Evolutionary conservation across 805 yeast species (phyloP), one percentile per base, ranked within the genome.

Genomic region (Hanseniaspora hatyaiensis): DNA sequence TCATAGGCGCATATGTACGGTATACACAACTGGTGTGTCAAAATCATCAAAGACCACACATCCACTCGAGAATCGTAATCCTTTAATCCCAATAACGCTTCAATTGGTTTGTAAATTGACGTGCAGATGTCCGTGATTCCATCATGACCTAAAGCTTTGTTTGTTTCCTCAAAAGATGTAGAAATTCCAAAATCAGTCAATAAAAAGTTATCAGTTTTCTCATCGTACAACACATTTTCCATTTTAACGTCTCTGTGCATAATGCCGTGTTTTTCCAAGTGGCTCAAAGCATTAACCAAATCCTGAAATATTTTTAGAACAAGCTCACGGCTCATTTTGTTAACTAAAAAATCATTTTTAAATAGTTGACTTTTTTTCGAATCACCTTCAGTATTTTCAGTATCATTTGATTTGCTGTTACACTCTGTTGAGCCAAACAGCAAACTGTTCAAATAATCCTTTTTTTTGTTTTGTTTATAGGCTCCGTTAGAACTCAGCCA

Each of bases 171-270:
- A 1, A 55, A 50, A 38, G 58, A 58, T 43, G 73, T 71, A 32
- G 84, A 78, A 2, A 77, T 71, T 6, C 94, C 92, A 61, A 80
- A 80, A 56, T 85, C 94, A 13, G 77, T 74, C 1, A 80, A 6
- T 2, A 19, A 24, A 9, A 32, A 33, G 2, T 29, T n/a, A 1
- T 28, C 33, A 1, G 9, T 16, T 15, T 38, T 51, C 4, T 28
- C 29, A 12, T 84, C 92, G 53, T 85, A 82, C 89, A 86, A 80
- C 52, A 88, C 80, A 63, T 88, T 88, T 57, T 86, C 95, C 8
- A 95, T 95, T 64, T 88, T 88, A 49, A 88, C 87, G 65, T 88
- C 96, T 57, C 96, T 71, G 60, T 88, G 96, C 71, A 88, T 86
- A 51, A 88, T 83, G 13, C 94, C 94, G 76, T 80, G 75, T 8